These are phyloP conservation scores for Claviceps maximensis DNA, from an alignment of 2,329 filamentous ascomycete species.

Conservation along the genomic window DNA sequence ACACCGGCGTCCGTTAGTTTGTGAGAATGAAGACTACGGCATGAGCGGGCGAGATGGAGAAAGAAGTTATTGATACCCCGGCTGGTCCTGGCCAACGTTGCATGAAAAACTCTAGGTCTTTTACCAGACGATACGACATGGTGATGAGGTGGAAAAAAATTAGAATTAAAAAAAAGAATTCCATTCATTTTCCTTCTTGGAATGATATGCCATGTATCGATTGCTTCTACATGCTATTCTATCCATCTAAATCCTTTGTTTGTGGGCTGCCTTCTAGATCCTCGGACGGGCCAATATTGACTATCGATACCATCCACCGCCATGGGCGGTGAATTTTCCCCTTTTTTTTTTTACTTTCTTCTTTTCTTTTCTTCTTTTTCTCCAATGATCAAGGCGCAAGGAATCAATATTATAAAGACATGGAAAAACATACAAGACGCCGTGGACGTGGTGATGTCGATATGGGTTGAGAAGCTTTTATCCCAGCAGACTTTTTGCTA, in stretches of 20 bases:
- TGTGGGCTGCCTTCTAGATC: not conserved
- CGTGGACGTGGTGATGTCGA: conserved; percentile 12
- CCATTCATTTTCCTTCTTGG: not conserved
- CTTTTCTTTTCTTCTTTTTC: not conserved
- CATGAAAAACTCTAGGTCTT: not conserved
- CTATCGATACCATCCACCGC: not conserved
- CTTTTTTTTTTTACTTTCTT: not conserved
- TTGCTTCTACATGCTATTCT: conserved; percentile 1
- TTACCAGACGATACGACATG: not conserved
- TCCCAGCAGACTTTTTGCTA: conserved; percentile 13
- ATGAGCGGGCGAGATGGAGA: not conserved
- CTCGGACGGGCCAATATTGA: no score
- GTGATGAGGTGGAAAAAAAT: not conserved
- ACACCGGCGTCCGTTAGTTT: not conserved
- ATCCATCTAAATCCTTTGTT: not conserved
- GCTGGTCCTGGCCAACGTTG: not conserved
- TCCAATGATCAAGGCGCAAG: not conserved
- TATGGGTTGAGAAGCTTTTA: not conserved
- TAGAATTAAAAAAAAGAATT: not conserved
- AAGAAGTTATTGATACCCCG: not conserved
- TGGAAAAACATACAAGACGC: conserved; percentile 13
- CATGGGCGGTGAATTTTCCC: not conserved
- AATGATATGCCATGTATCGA: not conserved
- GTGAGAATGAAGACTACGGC: not conserved
- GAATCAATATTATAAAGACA: not conserved